Conservation (phyloP, 148 eudicot species). For the Limonium bicolor region DNA sequence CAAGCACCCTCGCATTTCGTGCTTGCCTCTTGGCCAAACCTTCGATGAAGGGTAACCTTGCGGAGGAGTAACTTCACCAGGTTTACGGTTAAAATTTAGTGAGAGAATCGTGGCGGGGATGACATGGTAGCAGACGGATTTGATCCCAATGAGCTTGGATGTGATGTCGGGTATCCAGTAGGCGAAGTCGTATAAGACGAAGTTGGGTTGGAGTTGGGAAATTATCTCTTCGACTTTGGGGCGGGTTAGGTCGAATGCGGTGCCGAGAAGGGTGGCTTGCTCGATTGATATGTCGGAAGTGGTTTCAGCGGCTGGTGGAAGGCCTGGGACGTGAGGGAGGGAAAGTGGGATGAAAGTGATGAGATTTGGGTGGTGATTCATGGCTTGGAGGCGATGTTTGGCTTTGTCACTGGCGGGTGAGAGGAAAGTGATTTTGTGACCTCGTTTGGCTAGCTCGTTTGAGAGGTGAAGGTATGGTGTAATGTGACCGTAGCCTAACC, state of each 20-base stretch:
- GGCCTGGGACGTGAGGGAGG: conserved; percentile 35
- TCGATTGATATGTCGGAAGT: conserved; percentile 32
- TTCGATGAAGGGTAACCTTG: conserved; percentile 9
- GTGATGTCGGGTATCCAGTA: conserved; percentile 40
- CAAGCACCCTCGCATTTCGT: no score
- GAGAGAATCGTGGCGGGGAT: conserved; percentile 15
- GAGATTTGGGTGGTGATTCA: conserved; percentile 37
- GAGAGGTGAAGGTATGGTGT: conserved; percentile 31
- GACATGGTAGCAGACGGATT: conserved; percentile 16
- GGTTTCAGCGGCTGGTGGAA: conserved; percentile 29
- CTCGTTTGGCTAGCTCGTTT: conserved; percentile 31
- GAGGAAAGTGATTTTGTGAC: conserved; percentile 26
- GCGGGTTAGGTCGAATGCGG: conserved; percentile 33
- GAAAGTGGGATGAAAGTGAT: conserved; percentile 25
- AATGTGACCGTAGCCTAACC: conserved; percentile 48
- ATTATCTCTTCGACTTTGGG: conserved; percentile 16
- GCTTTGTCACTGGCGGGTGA: conserved; percentile 28
- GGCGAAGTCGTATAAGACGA: conserved; percentile 30
- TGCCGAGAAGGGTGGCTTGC: conserved; percentile 18
- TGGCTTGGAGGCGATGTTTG: conserved; percentile 10
- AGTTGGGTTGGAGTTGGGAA: conserved; percentile 16
- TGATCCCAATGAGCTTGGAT: conserved; percentile 13
- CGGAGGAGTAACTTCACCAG: not conserved
- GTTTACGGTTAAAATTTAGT: no score
- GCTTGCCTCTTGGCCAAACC: no score